These are phyloP conservation scores for Mortierella alpina DNA, from an alignment of 192 early-diverging fungal genomes.

Conservation along the genomic window DNA sequence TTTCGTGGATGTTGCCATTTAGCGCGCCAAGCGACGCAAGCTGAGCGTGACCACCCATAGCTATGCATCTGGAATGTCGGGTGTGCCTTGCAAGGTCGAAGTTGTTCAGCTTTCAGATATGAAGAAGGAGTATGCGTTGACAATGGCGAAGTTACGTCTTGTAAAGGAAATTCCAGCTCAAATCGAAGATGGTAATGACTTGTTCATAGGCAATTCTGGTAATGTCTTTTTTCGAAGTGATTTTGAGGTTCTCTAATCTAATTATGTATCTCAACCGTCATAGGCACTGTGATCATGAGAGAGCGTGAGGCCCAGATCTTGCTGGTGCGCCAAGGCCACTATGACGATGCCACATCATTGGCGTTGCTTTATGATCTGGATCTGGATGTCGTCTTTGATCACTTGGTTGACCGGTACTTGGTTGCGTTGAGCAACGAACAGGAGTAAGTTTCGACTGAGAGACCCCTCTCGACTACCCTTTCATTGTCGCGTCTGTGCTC, in stretches of 20 bases:
- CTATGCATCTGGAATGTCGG: neutral
- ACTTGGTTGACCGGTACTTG: constrained; percentile 37
- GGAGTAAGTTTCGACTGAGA: constrained; percentile 13
- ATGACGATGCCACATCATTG: constrained; percentile 32
- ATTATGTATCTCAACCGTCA: neutral
- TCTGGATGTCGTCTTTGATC: constrained; percentile 29
- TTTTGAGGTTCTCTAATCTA: neutral
- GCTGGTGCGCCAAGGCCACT: constrained; percentile 23
- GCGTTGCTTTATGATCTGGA: constrained; percentile 16
- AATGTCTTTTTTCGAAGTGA: neutral
- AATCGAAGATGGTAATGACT: constrained; percentile 10
- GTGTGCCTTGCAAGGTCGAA: constrained; percentile 1
- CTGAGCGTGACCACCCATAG: neutral
- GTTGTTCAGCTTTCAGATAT: constrained; percentile 26
- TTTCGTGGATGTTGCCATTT: neutral
- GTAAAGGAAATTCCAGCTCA: constrained; percentile 20
- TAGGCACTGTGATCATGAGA: constrained; percentile 14
- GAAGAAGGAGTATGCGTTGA: constrained; percentile 26
- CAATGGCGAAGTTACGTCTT: constrained; percentile 20
- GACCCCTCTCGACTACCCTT: neutral
- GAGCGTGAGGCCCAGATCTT: constrained; percentile 22
- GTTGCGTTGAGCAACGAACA: constrained; percentile 20
- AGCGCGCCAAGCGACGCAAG: constrained; percentile 16
- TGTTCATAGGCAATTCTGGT: neutral
- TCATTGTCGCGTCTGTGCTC: no score